Evolutionary conservation across 2,329 filamentous ascomycete genomes (phyloP), one percentile per base, ranked within the genome.

Genomic region (Septoria petroselini): DNA sequence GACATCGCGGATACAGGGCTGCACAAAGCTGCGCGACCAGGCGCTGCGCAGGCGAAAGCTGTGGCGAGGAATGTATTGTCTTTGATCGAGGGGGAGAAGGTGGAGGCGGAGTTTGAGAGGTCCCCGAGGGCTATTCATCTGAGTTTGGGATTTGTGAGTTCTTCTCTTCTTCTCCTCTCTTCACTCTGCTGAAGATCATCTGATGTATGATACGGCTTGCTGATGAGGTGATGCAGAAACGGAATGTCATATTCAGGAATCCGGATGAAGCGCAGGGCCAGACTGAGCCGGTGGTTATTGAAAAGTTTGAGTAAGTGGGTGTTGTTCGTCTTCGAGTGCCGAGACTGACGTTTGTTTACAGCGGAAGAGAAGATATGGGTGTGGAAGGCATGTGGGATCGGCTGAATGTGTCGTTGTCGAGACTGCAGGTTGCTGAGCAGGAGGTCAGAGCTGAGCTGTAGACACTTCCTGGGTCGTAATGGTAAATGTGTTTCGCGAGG

Each of bases 1-100:
- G 83, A 86, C 54, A 79, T 86, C 3, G 76, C 80, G 3, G 77
- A 79, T 19, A 65, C 65, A 4, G 75, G 74, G 1, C 71, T 73
- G 0, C 76, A 76, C 4, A 83, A 82, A 60, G 69, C 65, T 34
- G 79, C 76, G 0, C 72, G 81, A 7, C 74, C 79, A 0, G 79
- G 78, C 0, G 70, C 71, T 37, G 69, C 71, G 8, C 82, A 85
- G 59, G 78, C 76, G 2, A 68, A 70, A 23, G 59, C 79, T 3
- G 80, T 75, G 0, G 74, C 74, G 1, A 71, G 75, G 31, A 85
- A 85, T 54, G 71, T 85, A 14, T 59, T 81, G 2, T 66, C 71
- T 1, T 65, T 70, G 0, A 72, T 77, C 0, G 64, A 72, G 23
- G 40, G 46, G 1, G 17, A 38, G 5, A 33, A 40, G 6, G 29